Conservation (phyloP, 768 basidiomycete species). For the Agaricus blazei region DNA sequence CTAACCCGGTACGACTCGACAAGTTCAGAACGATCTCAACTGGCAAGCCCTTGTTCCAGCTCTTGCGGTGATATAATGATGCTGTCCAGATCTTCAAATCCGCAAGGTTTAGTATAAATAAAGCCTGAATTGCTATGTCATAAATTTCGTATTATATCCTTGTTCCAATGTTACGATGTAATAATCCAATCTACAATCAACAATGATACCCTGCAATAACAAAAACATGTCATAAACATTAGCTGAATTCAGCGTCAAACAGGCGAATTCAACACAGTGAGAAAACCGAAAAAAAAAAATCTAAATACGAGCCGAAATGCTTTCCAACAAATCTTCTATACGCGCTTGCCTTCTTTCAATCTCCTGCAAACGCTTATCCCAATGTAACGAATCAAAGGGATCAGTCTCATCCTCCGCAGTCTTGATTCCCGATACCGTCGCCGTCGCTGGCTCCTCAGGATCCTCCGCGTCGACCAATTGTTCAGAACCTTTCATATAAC, state of each 20-base stretch:
- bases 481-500: constrained; percentile 10
- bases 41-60: too few relatives aligned
- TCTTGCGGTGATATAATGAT: too few relatives aligned
- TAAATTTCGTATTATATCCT: neutral
- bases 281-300: too few relatives aligned
- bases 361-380: constrained; percentile 19
- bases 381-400: neutral
- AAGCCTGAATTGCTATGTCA: neutral
- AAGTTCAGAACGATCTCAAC: too few relatives aligned
- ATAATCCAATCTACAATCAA: neutral
- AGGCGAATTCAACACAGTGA: neutral
- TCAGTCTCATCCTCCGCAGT: neutral
- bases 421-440: neutral
- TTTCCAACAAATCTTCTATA: constrained; percentile 39
- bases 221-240: neutral
- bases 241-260: neutral
- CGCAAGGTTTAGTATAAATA: too few relatives aligned
- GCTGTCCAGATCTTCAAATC: too few relatives aligned
- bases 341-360: constrained; percentile 41
- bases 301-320: constrained; percentile 22
- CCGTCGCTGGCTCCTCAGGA: constrained; percentile 9
- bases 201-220: neutral
- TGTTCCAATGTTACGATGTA: neutral
- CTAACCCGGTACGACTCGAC: too few relatives aligned
- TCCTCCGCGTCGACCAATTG: constrained; percentile 2